Evolutionary conservation across 2,329 filamentous ascomycete genomes (phyloP).

Genomic region (Ceratocystis ficicola): DNA sequence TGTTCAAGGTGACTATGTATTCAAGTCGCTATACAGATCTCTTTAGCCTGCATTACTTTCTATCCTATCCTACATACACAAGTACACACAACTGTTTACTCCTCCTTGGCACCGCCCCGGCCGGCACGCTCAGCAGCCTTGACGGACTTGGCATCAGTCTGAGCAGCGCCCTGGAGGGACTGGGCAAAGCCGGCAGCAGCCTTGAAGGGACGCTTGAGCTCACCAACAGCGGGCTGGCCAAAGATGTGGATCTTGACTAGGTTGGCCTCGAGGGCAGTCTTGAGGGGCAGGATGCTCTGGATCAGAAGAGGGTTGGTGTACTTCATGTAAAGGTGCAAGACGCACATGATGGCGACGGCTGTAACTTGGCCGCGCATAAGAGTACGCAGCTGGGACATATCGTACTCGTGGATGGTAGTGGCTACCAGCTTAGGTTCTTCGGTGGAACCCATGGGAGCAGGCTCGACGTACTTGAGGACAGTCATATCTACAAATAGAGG

Average conservation of each 20-base stretch:
- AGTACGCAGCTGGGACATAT: constrained; percentile 67
- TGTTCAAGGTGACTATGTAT: background rate
- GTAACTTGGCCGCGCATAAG: constrained; percentile 86
- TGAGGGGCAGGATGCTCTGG: constrained; percentile 96
- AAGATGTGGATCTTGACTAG: constrained; percentile 91
- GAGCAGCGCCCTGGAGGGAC: constrained; percentile 59
- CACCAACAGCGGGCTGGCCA: constrained; percentile 72
- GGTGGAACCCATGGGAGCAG: constrained; percentile 77
- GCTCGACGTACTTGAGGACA: constrained; percentile 97
- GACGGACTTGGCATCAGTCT: constrained; percentile 86
- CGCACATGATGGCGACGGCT: constrained; percentile 93
- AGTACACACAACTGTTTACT: constrained; percentile 36
- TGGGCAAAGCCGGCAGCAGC: constrained; percentile 68
- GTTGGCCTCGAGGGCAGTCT: constrained; percentile 90
- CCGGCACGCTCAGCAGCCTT: constrained; percentile 67
- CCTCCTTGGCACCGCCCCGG: constrained; percentile 58
- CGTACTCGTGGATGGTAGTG: constrained; percentile 93
- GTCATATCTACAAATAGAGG: constrained; percentile 60
- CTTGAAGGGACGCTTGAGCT: constrained; percentile 96
- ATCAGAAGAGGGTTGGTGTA: constrained; percentile 99
- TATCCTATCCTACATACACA: constrained; percentile 12
- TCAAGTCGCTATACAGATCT: background rate
- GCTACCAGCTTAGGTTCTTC: constrained; percentile 95
- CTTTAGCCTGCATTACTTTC: constrained; percentile 8
- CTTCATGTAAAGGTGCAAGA: constrained; percentile 99